Conservation (phyloP, 129 eudicot species). For the Pseudognaphalium luteoalbum region DNA sequence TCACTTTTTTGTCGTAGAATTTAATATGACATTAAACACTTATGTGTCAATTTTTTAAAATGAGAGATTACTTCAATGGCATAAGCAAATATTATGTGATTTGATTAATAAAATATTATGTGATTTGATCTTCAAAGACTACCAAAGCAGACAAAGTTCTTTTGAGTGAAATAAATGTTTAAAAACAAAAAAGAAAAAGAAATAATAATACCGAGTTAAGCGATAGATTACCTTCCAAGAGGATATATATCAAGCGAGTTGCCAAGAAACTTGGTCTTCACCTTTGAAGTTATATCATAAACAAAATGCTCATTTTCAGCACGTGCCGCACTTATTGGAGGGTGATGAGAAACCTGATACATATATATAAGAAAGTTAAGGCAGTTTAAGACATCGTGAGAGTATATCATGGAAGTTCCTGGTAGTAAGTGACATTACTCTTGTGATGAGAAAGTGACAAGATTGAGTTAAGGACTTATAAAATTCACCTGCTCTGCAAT, state of each 20-base stretch:
- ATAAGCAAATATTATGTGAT: background rate
- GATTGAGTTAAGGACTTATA: background rate
- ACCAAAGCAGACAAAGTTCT: background rate
- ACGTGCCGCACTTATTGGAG: constrained; percentile 96
- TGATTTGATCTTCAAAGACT: background rate
- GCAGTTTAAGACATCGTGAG: background rate
- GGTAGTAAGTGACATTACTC: background rate
- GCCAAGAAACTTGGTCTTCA: constrained; percentile 91
- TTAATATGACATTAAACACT: background rate
- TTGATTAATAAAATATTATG: background rate
- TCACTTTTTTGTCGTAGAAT: background rate
- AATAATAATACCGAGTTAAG: background rate
- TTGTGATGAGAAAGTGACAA: background rate
- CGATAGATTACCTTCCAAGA: constrained; percentile 69
- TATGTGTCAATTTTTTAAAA: too few species aligned
- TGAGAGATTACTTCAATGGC: too few species aligned
- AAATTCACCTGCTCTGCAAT: constrained; percentile 79
- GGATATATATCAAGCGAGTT: constrained; percentile 93
- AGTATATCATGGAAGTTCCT: background rate
- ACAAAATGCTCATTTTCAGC: constrained; percentile 91
- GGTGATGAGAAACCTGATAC: constrained; percentile 89
- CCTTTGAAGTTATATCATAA: constrained; percentile 86
- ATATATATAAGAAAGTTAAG: background rate
- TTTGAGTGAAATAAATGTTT: background rate
- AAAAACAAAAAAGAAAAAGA: too few species aligned